A percentile compares a stretch with the other conserved stretches of the same genome.
These are phyloP conservation scores for Penicillium paneum DNA, from an alignment of 2,329 filamentous ascomycete species.

Conservation along the genomic window DNA sequence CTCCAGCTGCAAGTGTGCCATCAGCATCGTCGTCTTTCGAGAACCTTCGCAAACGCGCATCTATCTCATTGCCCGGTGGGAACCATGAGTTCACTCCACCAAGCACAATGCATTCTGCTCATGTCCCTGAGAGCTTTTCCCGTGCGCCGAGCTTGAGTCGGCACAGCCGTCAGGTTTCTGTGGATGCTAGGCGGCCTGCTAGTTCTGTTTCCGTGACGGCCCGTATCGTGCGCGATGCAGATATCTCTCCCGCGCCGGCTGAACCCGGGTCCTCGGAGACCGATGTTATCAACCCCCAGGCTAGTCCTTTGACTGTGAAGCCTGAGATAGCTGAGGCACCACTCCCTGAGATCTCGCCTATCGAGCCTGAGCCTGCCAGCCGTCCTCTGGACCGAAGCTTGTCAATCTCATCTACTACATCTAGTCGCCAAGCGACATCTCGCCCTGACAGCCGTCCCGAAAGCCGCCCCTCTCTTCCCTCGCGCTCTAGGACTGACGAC, in stretches of 20 bases:
- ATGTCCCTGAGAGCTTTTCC: slow-evolving; percentile 26
- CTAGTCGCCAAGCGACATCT: slow-evolving; percentile 31
- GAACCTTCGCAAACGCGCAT: slow-evolving; percentile 48
- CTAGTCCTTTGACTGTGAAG: slow-evolving; percentile 63
- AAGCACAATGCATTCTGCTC: slow-evolving; percentile 29
- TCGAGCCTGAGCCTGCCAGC: slow-evolving; percentile 22
- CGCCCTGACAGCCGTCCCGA: slow-evolving; percentile 43
- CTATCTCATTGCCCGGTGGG: slow-evolving; percentile 32
- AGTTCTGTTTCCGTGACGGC: slow-evolving; percentile 89
- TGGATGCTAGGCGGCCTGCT: slow-evolving; percentile 24
- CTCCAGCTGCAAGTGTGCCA: slow-evolving; percentile 45
- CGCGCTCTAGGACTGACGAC: slow-evolving; percentile 38
- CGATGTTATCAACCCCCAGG: slow-evolving; percentile 46
- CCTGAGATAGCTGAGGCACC: slow-evolving; percentile 52
- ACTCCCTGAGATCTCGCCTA: slow-evolving; percentile 14
- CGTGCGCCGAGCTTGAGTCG: slow-evolving; percentile 33
- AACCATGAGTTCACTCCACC: slow-evolving; percentile 22
- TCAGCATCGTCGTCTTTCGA: slow-evolving; percentile 59
- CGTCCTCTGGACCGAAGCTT: slow-evolving; percentile 35
- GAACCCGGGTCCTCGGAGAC: slow-evolving; percentile 30
- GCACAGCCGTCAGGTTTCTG: slow-evolving; percentile 26
- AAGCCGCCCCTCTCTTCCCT: slow-evolving; percentile 40
- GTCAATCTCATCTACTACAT: slow-evolving; percentile 42
- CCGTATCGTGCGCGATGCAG: slow-evolving; percentile 67
- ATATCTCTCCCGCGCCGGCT: slow-evolving; percentile 41